phyloP scores from a whole-genome alignment of 1,284 basidiomycete species.

The Mixia osmundae region DNA sequence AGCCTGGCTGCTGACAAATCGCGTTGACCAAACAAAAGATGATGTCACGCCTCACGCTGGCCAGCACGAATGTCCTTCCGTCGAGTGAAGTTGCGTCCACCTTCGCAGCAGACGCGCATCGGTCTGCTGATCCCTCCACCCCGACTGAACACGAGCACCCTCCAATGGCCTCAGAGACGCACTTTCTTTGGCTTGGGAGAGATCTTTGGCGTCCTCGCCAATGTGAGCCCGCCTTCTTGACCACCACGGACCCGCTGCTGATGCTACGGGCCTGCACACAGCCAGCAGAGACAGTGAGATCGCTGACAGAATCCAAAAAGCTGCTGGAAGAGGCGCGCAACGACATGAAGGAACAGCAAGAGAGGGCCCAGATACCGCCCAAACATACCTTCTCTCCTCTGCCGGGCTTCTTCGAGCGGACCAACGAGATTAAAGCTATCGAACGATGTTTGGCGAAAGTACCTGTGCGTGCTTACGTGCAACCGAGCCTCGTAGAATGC shows the following conservation, averaged over 20 bases:
- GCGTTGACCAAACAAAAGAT: too few relatives aligned
- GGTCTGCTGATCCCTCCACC: too few relatives aligned
- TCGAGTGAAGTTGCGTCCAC: too few relatives aligned
- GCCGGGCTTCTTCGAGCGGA: constrained; percentile 44
- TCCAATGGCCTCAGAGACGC: constrained; percentile 12
- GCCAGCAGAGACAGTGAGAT: constrained; percentile 48
- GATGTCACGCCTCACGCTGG: too few relatives aligned
- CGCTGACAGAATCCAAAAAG: constrained; percentile 45
- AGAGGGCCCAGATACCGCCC: constrained; percentile 38
- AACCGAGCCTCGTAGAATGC: neutral
- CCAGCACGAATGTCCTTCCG: too few relatives aligned
- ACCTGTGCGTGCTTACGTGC: neutral
- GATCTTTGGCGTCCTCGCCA: constrained; percentile 45
- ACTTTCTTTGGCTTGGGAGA: constrained; percentile 50
- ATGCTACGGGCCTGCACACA: constrained; percentile 2
- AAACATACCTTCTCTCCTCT: constrained; percentile 52
- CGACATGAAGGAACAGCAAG: constrained; percentile 27
- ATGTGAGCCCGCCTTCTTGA: constrained; percentile 23
- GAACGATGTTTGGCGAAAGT: neutral
- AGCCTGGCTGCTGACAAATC: too few relatives aligned
- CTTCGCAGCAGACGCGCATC: too few relatives aligned
- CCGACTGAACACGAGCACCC: too few relatives aligned
- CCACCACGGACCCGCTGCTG: neutral
- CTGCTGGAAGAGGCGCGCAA: constrained; percentile 47
- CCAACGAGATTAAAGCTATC: constrained; percentile 37